Base-by-base conservation (phyloP, 768 basidiomycete genomes). In the Lanmaoa pseudosensibilis region DNA sequence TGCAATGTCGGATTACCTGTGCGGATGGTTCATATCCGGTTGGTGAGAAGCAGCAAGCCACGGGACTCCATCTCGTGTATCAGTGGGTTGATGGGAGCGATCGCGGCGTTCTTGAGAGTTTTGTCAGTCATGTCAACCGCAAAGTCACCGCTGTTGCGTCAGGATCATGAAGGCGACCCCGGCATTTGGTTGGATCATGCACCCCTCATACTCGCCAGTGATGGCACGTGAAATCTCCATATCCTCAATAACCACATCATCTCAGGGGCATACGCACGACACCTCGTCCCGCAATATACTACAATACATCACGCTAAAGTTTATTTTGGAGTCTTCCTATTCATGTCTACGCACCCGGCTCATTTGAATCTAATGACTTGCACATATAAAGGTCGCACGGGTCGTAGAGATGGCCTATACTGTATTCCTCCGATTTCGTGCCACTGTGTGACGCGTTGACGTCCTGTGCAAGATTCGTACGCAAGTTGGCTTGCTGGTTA, bases 71-170 rank as follows among this genome's bases (percentile, higher is more conserved):
- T 43, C 54, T 69, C 5, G 74, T 80, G 50, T 83, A 82, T 57
- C 76, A 81, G 33, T 92, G 91, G 90, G 64, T 85, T 19, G 74
- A 74, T 48, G 91, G 91, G 0, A 65, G 55, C 27, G 83, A 90
- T 27, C 66, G 86, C 40, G 59, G 59, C 1, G 46, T 87, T 50
- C 86, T 87, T 45, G 87, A 90, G 64, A 83, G 86, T 39, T 87
- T 92, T 59, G 78, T 77, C 21, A 82, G 82, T 57, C 88, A 91
- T 75, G 71, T 90, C 23, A 78, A 75, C 46, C 75, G 82, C 57
- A 86, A 83, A 63, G 63, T 83, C 27, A 33, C 30, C 5, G 43
- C 51, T 21, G 13, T 50, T 30, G 48, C 46, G 23, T 13, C 16
- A 19, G 54, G 38, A 9, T 5, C 25, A 5, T 61, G 32, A 49